Evolutionary conservation across 2,329 filamentous ascomycete genomes (phyloP).

Genomic region (Epichloe uncinata): DNA sequence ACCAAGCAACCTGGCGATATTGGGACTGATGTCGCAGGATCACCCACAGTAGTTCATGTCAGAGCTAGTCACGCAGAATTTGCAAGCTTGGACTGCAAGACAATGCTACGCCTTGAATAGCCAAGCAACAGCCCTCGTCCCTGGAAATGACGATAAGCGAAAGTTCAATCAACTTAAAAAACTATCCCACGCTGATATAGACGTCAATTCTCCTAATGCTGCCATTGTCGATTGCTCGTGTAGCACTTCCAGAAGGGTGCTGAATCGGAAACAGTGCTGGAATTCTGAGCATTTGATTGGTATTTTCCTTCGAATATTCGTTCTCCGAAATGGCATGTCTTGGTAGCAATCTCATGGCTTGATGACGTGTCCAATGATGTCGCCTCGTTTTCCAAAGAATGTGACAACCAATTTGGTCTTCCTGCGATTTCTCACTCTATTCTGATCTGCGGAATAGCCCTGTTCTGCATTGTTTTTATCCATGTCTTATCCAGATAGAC

Average conservation of each 20-base stretch:
- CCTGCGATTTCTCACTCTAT: too few relatives aligned
- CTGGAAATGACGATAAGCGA: neutral
- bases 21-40: neutral
- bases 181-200: neutral
- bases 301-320: neutral
- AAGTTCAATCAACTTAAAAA: neutral
- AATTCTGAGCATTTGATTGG: neutral
- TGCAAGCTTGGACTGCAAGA: slow-evolving; percentile 2
- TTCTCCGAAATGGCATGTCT: neutral
- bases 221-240: neutral
- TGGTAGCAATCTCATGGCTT: too few relatives aligned
- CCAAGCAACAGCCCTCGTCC: neutral
- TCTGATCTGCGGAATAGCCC: too few relatives aligned
- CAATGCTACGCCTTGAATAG: neutral
- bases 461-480: too few relatives aligned
- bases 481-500: too few relatives aligned
- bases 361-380: too few relatives aligned
- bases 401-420: too few relatives aligned
- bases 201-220: neutral
- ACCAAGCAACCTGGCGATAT: too few relatives aligned
- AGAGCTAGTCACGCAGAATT: neutral
- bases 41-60: neutral
- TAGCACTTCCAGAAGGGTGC: neutral
- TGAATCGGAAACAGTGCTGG: neutral
- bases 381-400: too few relatives aligned